Conservation (phyloP, 176 grass and related monocot species). For the sorghum (Sorghum bicolor) region DNA sequence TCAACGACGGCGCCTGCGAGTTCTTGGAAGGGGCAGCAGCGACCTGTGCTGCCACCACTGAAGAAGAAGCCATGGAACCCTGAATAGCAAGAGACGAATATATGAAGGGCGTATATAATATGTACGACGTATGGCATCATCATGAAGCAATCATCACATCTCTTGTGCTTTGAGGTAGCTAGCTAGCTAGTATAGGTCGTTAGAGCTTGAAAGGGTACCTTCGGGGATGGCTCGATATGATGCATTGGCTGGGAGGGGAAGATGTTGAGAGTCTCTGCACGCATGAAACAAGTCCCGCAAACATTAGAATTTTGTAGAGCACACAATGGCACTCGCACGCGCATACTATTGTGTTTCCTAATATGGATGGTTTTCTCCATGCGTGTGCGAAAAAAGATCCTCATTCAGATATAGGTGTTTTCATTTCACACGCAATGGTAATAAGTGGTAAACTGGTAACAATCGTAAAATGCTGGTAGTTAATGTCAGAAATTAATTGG, state of each 20-base stretch:
- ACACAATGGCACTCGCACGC: neutral
- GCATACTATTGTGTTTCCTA: neutral
- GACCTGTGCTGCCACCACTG: neutral
- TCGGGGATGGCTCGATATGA: slow-evolving; percentile 41
- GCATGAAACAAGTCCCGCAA: slow-evolving; percentile 31
- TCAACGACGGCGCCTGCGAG: neutral
- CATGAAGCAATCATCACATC: neutral
- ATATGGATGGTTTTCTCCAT: slow-evolving; percentile 4
- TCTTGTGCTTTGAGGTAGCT: neutral
- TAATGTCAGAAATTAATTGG: neutral
- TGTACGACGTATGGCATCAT: neutral
- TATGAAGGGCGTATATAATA: too few species aligned
- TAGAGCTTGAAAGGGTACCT: slow-evolving; percentile 10
- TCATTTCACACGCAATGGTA: slow-evolving; percentile 23
- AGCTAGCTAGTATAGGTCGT: neutral
- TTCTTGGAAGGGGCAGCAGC: slow-evolving; percentile 24
- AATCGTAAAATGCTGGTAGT: neutral
- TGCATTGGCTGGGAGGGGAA: slow-evolving; percentile 67
- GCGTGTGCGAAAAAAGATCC: neutral
- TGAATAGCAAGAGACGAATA: neutral
- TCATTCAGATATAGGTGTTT: neutral
- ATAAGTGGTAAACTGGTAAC: neutral
- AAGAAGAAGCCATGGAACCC: slow-evolving; percentile 15
- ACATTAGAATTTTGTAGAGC: slow-evolving; percentile 23
- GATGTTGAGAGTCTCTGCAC: slow-evolving; percentile 70